Evolutionary conservation across 257 asterid species (phyloP), one percentile per base, ranked within the genome.

Genomic region (Capsicum pubescens): DNA sequence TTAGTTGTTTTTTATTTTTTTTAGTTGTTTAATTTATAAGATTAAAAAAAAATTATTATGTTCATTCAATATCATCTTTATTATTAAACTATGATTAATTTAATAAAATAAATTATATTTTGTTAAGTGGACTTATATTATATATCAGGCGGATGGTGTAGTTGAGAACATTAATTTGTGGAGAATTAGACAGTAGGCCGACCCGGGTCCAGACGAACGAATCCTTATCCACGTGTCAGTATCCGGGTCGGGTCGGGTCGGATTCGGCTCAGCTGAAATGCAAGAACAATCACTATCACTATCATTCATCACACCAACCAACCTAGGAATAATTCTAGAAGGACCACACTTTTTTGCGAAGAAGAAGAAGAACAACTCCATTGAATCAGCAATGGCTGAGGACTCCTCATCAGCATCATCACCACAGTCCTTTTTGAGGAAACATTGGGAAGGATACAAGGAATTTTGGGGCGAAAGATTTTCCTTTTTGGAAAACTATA

Each of bases 391-490:
- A 35, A 54, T 77, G 61, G 64, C 7, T 54, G 64, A 77, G 48
- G 64, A 77, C 11, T 77, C 64, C 39, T 39, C 78, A 54, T 52
- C 81, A 26, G 7, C 78, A 54, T 54, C 82, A 26, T 8, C 50
- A 48, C 19, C 80, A 8, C 64, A 77, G 11, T 77, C 82, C 50
- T 90, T 91, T 84, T 78, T 92, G 32, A 85, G 83, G 83, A 81
- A 70, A 46, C 82, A 91, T 59, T 92, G 97, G 94, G 87, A 90
- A 67, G 97, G 93, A 19, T 91, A 87, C 85, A 94, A 89, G 90
- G 95, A 90, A 32, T 94, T 92, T 76, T 94, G 93, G 97, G 86
- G 89, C 6, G 98, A 93, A 80, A 87, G 97, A 78, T 93, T 94
- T 86, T 91, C 97, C 1, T 86, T 91, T 77, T 71, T 92, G 83